These are phyloP conservation scores for Psilocybe azurescens DNA, from an alignment of 768 basidiomycete species.

Conservation along the genomic window DNA sequence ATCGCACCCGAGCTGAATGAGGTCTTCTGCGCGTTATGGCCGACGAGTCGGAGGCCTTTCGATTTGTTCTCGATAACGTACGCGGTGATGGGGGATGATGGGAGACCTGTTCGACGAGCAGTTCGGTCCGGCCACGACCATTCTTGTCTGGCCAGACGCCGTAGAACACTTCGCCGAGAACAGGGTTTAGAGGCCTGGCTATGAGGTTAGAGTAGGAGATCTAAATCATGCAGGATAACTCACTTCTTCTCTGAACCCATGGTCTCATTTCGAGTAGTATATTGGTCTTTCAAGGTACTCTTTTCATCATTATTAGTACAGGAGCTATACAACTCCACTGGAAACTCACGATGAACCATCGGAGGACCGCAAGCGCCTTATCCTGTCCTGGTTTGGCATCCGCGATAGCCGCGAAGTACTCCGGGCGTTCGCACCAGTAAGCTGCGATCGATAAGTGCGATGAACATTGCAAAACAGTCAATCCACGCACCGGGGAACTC, in stretches of 20 bases:
- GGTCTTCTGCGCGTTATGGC: slow-evolving; percentile 96
- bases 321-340: background rate
- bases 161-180: slow-evolving; percentile 91
- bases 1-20: slow-evolving; percentile 82
- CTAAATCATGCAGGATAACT: slow-evolving; percentile 26
- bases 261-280: slow-evolving; percentile 92
- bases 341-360: slow-evolving; percentile 88
- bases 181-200: slow-evolving; percentile 90
- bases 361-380: slow-evolving; percentile 79
- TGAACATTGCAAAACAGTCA: slow-evolving; percentile 7
- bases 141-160: slow-evolving; percentile 83
- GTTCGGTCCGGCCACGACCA: slow-evolving; percentile 78
- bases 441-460: slow-evolving; percentile 48
- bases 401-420: slow-evolving; percentile 86
- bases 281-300: slow-evolving; percentile 95
- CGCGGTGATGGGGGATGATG: slow-evolving; percentile 93
- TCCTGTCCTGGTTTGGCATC: slow-evolving; percentile 77
- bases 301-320: background rate
- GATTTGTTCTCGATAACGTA: slow-evolving; percentile 85
- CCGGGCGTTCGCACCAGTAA: slow-evolving; percentile 97
- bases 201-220: slow-evolving; percentile 8
- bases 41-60: slow-evolving; percentile 78
- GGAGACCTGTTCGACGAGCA: slow-evolving; percentile 95
- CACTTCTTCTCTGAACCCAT: slow-evolving; percentile 99
- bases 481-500: slow-evolving; percentile 80